Conservation (phyloP, 768 basidiomycete species). For the Serendipita sp. region DNA sequence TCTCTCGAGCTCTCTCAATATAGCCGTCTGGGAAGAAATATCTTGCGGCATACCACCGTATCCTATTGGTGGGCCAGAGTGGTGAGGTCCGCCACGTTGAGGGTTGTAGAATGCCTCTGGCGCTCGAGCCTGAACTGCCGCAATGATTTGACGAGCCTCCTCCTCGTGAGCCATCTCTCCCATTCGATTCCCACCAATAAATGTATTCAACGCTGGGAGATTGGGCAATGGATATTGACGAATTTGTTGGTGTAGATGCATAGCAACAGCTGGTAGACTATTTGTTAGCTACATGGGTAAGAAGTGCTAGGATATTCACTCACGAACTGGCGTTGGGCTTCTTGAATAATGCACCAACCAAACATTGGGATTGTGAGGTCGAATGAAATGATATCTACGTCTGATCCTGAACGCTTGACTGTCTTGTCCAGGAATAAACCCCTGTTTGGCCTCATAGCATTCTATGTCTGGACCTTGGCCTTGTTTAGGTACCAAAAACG, state of each 20-base stretch:
- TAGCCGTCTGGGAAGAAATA: background rate
- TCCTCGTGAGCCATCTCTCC: background rate
- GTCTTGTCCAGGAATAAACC: background rate
- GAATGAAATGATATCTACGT: background rate
- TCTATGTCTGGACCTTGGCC: background rate
- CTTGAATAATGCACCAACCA: background rate
- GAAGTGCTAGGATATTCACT: background rate
- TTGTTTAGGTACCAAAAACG: constrained; percentile 30
- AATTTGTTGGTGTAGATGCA: background rate
- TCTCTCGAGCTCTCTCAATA: background rate
- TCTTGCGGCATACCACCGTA: background rate
- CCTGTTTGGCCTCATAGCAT: background rate
- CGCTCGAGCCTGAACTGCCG: background rate
- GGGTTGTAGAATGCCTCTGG: background rate
- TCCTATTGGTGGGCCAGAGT: background rate
- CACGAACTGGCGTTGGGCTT: background rate
- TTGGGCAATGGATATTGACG: background rate
- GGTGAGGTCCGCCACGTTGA: background rate
- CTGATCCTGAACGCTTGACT: background rate
- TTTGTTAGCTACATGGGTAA: background rate
- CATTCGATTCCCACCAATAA: background rate
- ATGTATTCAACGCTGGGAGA: background rate
- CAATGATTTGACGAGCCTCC: background rate
- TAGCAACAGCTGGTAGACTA: background rate
- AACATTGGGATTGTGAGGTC: background rate